Evolutionary conservation across 2,329 filamentous ascomycete species (phyloP), one percentile per base, ranked within the genome.

Genomic region (Aspergillus puulaauensis): DNA sequence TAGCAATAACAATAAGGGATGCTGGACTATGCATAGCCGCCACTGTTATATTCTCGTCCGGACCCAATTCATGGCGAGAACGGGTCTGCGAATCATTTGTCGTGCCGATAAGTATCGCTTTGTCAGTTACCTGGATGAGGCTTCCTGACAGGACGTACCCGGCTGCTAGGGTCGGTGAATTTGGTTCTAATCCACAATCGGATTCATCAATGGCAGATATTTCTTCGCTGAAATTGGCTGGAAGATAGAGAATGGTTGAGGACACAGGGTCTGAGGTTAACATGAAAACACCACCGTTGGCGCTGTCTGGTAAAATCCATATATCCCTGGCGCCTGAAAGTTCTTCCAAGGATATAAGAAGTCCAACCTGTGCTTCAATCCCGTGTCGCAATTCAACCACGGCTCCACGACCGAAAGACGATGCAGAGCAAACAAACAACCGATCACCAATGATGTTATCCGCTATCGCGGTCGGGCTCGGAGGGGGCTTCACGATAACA

Each of bases 311-410:
- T 57, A 81, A 68, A 35, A 73, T 70, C 78, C 79, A 82, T 61
- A 82, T 68, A 37, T 74, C 72, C 47, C 73, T 66, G 4, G 79
- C 71, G 41, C 72, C 73, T 12, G 69, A 68, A 6, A 77, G 61
- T 56, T 78, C 75, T 50, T 77, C 76, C 39, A 77, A 65, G 14
- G 73, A 67, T 52, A 76, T 72, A 2, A 73, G 68, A 48, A 74
- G 66, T 11, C 83, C 85, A 62, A 90, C 84, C 56, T 83, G 85
- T 17, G 88, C 90, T 66, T 89, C 85, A 27, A 90, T 75, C 4
- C 90, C 90, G 70, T 86, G 80, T 61, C 89, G 83, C 60, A 90
- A 79, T 67, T 93, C 89, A 3, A 85, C 84, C 23, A 93, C 77
- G 7, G 83, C 82, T 9, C 89, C 89, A 31, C 80, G 82, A 1